A percentile compares a stretch with the other conserved stretches of the same genome.
These are phyloP conservation scores for Veloboletus limbatus DNA, from an alignment of 1,284 basidiomycete genomes.

Conservation along the genomic window DNA sequence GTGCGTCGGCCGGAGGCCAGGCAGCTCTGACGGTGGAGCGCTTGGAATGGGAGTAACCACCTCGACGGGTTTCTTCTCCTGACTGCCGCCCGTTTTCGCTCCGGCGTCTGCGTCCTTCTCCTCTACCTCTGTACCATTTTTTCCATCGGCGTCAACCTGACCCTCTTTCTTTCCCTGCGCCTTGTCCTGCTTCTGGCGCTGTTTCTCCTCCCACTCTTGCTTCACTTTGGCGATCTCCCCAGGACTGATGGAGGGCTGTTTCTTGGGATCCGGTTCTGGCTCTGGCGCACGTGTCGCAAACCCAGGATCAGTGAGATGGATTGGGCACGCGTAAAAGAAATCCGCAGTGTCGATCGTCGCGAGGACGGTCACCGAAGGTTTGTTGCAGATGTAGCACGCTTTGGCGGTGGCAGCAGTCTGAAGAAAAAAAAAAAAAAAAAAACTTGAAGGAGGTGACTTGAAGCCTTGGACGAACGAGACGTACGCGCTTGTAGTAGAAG, in stretches of 20 bases:
- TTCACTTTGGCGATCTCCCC: slow-evolving; percentile 75
- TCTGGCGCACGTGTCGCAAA: slow-evolving; percentile 62
- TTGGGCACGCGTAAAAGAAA: slow-evolving; percentile 70
- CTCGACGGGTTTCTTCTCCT: slow-evolving; percentile 26
- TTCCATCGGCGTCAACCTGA: slow-evolving; percentile 32
- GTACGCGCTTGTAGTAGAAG: slow-evolving; percentile 76
- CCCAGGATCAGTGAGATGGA: slow-evolving; percentile 64
- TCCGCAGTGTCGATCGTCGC: slow-evolving; percentile 73
- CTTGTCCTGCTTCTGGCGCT: slow-evolving; percentile 56
- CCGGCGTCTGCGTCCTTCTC: slow-evolving; percentile 28
- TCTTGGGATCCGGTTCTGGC: slow-evolving; percentile 38
- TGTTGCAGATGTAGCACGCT: slow-evolving; percentile 69
- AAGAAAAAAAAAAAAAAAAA: slow-evolving; percentile 8
- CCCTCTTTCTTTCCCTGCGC: slow-evolving; percentile 41
- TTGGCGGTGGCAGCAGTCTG: slow-evolving; percentile 67
- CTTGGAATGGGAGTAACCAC: slow-evolving; percentile 16
- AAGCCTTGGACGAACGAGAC: no score
- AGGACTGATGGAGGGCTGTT: slow-evolving; percentile 46
- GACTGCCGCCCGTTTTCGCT: slow-evolving; percentile 23
- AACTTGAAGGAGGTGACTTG: no score
- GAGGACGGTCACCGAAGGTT: slow-evolving; percentile 70
- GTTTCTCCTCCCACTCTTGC: slow-evolving; percentile 75
- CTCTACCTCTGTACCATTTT: slow-evolving; percentile 25
- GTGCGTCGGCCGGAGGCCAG: slow-evolving; percentile 41
- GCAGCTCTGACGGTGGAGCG: slow-evolving; percentile 26